A percentile compares a stretch with the other conserved stretches of the same genome.
Evolutionary conservation across 2,329 filamentous ascomycete genomes (phyloP).

Genomic region (Orbilia quercus): DNA sequence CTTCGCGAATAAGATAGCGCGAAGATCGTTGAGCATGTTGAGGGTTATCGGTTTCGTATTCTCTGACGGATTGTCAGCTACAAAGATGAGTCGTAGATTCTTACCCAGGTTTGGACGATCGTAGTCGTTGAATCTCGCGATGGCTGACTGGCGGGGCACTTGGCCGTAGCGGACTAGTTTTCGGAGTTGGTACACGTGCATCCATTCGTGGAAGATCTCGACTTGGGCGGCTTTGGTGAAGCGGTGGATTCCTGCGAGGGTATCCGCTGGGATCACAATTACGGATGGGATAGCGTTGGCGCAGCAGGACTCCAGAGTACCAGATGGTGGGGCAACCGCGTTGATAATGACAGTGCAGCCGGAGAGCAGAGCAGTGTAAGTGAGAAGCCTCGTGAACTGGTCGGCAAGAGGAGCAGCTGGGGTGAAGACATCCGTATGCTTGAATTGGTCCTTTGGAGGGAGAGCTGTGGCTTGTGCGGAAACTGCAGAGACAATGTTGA

Average conservation of each 20-base stretch:
- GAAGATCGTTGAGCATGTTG: conserved; percentile 79
- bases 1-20: conserved; percentile 81
- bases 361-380: conserved; percentile 82
- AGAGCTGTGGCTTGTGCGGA: conserved; percentile 80
- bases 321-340: conserved; percentile 79
- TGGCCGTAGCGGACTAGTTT: conserved; percentile 76
- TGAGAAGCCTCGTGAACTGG: conserved; percentile 81
- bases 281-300: conserved; percentile 82
- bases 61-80: conserved; percentile 76
- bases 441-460: conserved; percentile 78
- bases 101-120: conserved; percentile 73
- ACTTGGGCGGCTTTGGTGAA: conserved; percentile 71
- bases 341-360: conserved; percentile 89
- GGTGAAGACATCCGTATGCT: conserved; percentile 81
- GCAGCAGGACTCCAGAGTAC: conserved; percentile 78
- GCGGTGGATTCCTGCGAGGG: conserved; percentile 75
- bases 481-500: conserved; percentile 86
- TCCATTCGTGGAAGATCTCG: conserved; percentile 73
- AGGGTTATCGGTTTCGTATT: conserved; percentile 74
- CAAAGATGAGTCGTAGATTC: conserved; percentile 82
- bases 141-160: conserved; percentile 75
- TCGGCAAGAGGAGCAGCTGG: conserved; percentile 83
- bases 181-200: conserved; percentile 78
- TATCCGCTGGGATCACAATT: conserved; percentile 79
- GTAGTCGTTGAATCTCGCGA: conserved; percentile 72